Evolutionary conservation across 2,329 filamentous ascomycete genomes (phyloP), one percentile per base, ranked within the genome.

Genomic region (Stagonosporopsis chrysanthemi): DNA sequence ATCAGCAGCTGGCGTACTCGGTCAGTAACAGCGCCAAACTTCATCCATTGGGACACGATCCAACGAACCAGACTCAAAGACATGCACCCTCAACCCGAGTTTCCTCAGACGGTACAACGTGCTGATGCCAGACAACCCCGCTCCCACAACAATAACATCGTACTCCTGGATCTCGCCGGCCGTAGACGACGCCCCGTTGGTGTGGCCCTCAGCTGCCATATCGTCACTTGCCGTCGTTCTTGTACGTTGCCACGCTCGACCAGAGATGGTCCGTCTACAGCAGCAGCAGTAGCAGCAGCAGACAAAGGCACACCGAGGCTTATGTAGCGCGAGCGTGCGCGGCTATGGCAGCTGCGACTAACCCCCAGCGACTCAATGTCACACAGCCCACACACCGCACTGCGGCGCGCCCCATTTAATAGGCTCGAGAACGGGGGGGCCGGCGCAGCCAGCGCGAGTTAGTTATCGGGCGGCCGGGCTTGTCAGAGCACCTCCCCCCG

Each of bases 51-150:
- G 5, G 7, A n/a, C 2, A 24, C 26, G 15, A 14, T 17, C 29
- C 29, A 14, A 43, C 40, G 19, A 38, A 62, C 65, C 67, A 9
- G 58, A 56, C 48, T 70, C 66, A 38, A 70, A 67, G 17, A 67
- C 51, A 29, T 68, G 65, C 22, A 53, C 55, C 17, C 60, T 64
- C 19, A 68, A 43, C 12, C 63, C 63, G 17, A 63, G 59, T 12
- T 66, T 60, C 19, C 65, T 57, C 9, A 72, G 44, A 4, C 63
- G 65, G 44, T 69, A 48, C 48, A 68, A 29, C 28, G 58, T 58
- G 9, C 61, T 58, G 11, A 69, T 66, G 3, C 72, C 68, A 26
- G 58, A 67, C 44, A 73, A 70, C 6, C 69, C 68, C n/a, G 69
- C 65, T 7, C 69, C 69, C 8, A 73, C 56, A 14, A 73, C 54